Conservation (phyloP, 106 monocot species). For the Cymbidium sinense region DNA sequence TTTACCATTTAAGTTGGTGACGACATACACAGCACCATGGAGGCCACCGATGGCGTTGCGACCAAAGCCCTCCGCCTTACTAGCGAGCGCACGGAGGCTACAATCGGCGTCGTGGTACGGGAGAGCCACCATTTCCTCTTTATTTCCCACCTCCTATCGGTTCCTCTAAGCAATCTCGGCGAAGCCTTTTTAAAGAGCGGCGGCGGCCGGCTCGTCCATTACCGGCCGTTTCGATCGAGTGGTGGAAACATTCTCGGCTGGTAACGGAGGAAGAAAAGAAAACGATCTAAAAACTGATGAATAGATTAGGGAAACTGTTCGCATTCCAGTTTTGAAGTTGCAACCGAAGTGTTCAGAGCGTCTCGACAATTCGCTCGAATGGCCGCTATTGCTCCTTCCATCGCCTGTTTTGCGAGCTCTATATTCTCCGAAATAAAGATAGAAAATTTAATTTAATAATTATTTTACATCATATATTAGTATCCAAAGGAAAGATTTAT, state of each 20-base stretch:
- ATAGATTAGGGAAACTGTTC: not conserved
- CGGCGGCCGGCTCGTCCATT: not conserved
- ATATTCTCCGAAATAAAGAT: no score
- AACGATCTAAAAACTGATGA: not conserved
- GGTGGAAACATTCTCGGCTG: not conserved
- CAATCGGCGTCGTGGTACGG: conserved; percentile 52
- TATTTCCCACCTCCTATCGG: not conserved
- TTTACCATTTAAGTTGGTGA: conserved; percentile 59
- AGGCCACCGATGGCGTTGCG: conserved; percentile 67
- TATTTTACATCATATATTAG: no score
- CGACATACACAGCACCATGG: conserved; percentile 55
- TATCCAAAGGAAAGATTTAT: no score
- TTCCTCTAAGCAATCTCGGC: not conserved
- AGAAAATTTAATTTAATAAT: no score
- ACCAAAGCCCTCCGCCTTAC: conserved; percentile 84
- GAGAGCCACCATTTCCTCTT: conserved; percentile 8
- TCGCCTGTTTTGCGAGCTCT: no score
- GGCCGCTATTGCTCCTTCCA: no score
- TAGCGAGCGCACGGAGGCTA: conserved; percentile 58
- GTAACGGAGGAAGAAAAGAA: not conserved
- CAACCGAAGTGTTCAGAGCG: no score
- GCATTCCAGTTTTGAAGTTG: no score
- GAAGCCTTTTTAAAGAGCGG: not conserved
- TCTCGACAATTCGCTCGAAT: no score
- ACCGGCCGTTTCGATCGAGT: not conserved